Percentiles rank a stretch among this genome's conserved stretches.
phyloP scores from a whole-genome alignment of 163 green algal genomes.

The Trebouxiophyceae sp. region DNA sequence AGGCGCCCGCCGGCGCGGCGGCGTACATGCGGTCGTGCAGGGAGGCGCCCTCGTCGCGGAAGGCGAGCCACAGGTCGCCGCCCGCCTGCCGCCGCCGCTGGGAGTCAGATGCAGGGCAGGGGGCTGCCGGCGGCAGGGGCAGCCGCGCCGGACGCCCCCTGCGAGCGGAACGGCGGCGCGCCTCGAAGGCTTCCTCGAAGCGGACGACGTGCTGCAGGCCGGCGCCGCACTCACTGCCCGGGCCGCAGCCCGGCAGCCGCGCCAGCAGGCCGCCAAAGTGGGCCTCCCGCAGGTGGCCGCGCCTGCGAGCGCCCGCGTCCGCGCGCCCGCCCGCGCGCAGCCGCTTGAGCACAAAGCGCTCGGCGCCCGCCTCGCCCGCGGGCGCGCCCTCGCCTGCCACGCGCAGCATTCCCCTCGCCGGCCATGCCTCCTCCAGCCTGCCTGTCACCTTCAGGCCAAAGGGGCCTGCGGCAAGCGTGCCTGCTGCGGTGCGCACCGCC shows the following conservation, averaged over 20 bases:
- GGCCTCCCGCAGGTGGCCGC: constrained; percentile 41
- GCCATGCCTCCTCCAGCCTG: too few relatives aligned
- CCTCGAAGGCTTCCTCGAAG: constrained; percentile 43
- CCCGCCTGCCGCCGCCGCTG: constrained; percentile 3
- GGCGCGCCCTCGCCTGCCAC: too few relatives aligned
- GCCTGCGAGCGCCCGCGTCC: constrained; percentile 12
- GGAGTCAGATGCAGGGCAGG: neutral
- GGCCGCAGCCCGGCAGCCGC: neutral
- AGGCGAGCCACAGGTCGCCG: constrained; percentile 49
- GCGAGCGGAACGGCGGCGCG: neutral
- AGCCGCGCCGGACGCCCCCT: neutral
- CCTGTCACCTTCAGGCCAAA: too few relatives aligned
- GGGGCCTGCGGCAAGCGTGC: too few relatives aligned
- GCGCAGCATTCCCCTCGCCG: too few relatives aligned
- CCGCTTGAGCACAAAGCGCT: constrained; percentile 46
- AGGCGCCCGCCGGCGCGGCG: neutral
- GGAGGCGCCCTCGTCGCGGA: constrained; percentile 39
- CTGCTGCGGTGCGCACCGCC: too few relatives aligned
- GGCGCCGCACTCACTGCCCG: neutral
- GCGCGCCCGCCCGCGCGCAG: constrained; percentile 21
- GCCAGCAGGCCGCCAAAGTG: constrained; percentile 52
- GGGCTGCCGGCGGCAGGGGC: too few relatives aligned
- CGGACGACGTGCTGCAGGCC: constrained; percentile 31
- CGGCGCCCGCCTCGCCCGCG: neutral
- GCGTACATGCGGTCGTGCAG: constrained; percentile 56